Conservation (phyloP, 805 yeast species). For the Teunomyces pallodes region DNA sequence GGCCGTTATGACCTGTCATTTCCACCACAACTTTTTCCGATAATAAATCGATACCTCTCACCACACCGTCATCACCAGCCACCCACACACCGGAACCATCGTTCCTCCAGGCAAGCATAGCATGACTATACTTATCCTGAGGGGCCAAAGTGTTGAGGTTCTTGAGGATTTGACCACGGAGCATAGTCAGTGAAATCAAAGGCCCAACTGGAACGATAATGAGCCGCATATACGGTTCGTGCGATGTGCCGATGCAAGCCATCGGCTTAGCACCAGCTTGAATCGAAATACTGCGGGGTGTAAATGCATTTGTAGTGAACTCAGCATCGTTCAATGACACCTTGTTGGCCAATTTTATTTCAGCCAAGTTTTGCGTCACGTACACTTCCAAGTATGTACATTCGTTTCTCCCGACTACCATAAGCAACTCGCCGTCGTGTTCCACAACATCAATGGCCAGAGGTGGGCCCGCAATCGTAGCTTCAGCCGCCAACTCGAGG, state of each 20-base stretch:
- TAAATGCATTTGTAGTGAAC: conserved; percentile 61
- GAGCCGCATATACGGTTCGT: conserved; percentile 72
- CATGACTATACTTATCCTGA: conserved; percentile 63
- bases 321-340: conserved; percentile 73
- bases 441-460: conserved; percentile 45
- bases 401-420: conserved; percentile 59
- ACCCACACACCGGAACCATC: conserved; percentile 57
- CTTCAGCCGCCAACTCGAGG: conserved; percentile 12
- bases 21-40: conserved; percentile 28
- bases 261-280: conserved; percentile 18
- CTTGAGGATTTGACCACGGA: conserved; percentile 25
- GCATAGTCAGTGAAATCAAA: conserved; percentile 12
- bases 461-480: conserved; percentile 49
- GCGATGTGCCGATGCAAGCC: conserved; percentile 70
- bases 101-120: conserved; percentile 46
- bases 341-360: conserved; percentile 24
- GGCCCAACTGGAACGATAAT: conserved; percentile 52
- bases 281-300: conserved; percentile 47
- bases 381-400: conserved; percentile 56
- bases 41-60: conserved; percentile 59
- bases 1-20: conserved; percentile 42
- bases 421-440: conserved; percentile 28
- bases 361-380: conserved; percentile 1
- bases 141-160: conserved; percentile 52
- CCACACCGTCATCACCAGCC: conserved; percentile 63